Evolutionary conservation across 1,284 basidiomycete species (phyloP), one percentile per base, ranked within the genome.

Genomic region (Ceratobasidium sp.): DNA sequence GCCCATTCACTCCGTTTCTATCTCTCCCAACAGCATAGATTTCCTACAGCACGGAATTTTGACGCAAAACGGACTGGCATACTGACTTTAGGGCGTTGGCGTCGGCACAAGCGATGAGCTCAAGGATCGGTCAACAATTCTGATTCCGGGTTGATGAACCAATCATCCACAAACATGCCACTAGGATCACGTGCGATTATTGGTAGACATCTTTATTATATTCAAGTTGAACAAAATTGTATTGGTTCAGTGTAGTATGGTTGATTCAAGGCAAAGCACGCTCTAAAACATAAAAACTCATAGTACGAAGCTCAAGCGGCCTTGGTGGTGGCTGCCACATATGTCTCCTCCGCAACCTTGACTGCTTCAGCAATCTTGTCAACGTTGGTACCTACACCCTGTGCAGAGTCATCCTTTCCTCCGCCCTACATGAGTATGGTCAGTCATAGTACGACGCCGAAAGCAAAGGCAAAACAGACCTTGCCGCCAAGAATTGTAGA

Each of bases 381-480:
- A 1, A 85, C 80, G 76, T 94, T 86, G 11, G 84, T 82, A 54
- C 96, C 96, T 21, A 96, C 89, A 57, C 96, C 96, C 78, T 96
- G 94, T 1, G 92, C 92, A 72, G 88, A 87, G 59, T 98, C 96
- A 74, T 94, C 93, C 82, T 95, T 97, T 23, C 96, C 96, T 73
- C 96, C 96, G 73, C 94, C 94, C 93, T 95, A 77, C 73, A 71
- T 41, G n/a, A 55, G n/a, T 50, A 71, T 74, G 28, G 52, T 75
- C 69, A 67, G 75, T 76, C 8, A 74, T 57, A 54, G 32, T 70
- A 28, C 7, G 59, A 30, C 69, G 44, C 44, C 5, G 21, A 61
- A 32, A 11, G n/a, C 21, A 50, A 4, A 49, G 73, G 30, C 44
- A 76, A 26, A 82, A 76, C 78, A 76, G 76, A 93, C 93, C 89